Evolutionary conservation across 1,284 basidiomycete genomes (phyloP).

Genomic region (Rhodotorula sp.): DNA sequence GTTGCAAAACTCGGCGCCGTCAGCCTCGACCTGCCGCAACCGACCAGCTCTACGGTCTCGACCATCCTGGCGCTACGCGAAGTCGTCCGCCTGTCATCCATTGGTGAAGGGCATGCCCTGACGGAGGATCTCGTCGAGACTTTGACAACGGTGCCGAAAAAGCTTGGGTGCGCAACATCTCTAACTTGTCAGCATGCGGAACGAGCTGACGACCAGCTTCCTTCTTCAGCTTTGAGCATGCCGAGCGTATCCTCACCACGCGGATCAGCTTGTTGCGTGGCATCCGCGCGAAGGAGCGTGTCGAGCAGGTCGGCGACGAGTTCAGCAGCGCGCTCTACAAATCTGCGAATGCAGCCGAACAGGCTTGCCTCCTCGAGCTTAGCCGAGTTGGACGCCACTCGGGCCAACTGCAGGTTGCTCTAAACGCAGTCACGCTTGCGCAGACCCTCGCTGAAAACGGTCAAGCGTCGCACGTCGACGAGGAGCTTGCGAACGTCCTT

Average conservation of each 20-base stretch:
- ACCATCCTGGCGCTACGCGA: slow-evolving; percentile 77
- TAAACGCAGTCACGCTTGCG: slow-evolving; percentile 79
- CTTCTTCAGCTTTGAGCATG: slow-evolving; percentile 64
- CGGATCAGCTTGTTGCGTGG: slow-evolving; percentile 77
- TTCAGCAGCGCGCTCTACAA: slow-evolving; percentile 57
- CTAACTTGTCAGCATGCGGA: too few relatives aligned
- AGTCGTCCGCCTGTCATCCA: slow-evolving; percentile 56
- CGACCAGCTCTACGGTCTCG: slow-evolving; percentile 64
- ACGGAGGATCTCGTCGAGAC: neutral
- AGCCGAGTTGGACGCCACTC: slow-evolving; percentile 71
- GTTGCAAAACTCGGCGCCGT: slow-evolving; percentile 64
- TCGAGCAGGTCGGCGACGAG: slow-evolving; percentile 68
- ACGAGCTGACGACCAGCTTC: neutral
- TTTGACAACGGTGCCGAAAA: slow-evolving; percentile 5
- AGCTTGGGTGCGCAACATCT: slow-evolving; percentile 4
- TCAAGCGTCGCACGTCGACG: slow-evolving; percentile 57
- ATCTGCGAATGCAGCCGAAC: slow-evolving; percentile 63
- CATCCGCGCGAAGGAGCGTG: slow-evolving; percentile 62
- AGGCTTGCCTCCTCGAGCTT: slow-evolving; percentile 66
- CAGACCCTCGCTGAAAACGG: slow-evolving; percentile 59
- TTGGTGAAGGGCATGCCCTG: neutral
- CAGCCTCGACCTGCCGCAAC: slow-evolving; percentile 71
- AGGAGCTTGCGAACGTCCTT: slow-evolving; percentile 84
- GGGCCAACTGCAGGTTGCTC: slow-evolving; percentile 71
- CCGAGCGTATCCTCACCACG: slow-evolving; percentile 77